Base-by-base conservation (phyloP, 2,329 filamentous ascomycete genomes). In the Metarhizium humberi region DNA sequence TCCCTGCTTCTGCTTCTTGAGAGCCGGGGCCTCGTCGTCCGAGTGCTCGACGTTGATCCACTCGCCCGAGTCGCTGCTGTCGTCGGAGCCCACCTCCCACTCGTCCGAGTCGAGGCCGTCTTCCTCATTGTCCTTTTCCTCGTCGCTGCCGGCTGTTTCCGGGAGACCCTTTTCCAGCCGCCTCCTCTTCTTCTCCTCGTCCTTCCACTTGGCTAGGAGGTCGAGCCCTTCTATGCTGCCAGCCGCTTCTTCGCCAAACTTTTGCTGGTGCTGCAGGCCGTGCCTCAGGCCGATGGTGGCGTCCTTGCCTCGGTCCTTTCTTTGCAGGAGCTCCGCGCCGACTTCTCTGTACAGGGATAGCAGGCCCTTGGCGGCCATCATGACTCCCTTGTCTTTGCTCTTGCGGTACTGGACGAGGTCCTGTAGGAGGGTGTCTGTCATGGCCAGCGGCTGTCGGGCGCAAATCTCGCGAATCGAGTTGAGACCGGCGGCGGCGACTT, bases 311-410 rank as follows among this genome's bases (percentile, higher is more conserved):
- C 94, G 84, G 67, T 96, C 94, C 66, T 88, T 84, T 77, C 90
- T 95, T 71, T 87, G 87, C 57, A 99, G 75, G 74, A 97, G 81
- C 61, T 95, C 89, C 0, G 94, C 90, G 40, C 87, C 91, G 14
- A 96, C 88, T 66, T 97, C 92, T 62, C 94, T 80, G 75, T 95
- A 99, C 6, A 99, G 78, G 29, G 90, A 90, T 46, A 99, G 77
- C 6, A 99, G 76, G 60, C 94, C 92, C 69, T 94, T 92, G 14
- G 92, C 91, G 7, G 94, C 94, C 94, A 99, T 97, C 82, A 95
- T 92, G n/a, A 94, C 89, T 57, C 92, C 92, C 76, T 97, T 99
- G 67, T 99, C 94, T 69, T 99, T 99, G 67, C 90, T 95, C 77
- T 95, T 96, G 58, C 90, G 84, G 73, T 99, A 97, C 76, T 94